Evolutionary conservation across 805 yeast genomes (phyloP).

Genomic region (Wickerhamiella siamensis): DNA sequence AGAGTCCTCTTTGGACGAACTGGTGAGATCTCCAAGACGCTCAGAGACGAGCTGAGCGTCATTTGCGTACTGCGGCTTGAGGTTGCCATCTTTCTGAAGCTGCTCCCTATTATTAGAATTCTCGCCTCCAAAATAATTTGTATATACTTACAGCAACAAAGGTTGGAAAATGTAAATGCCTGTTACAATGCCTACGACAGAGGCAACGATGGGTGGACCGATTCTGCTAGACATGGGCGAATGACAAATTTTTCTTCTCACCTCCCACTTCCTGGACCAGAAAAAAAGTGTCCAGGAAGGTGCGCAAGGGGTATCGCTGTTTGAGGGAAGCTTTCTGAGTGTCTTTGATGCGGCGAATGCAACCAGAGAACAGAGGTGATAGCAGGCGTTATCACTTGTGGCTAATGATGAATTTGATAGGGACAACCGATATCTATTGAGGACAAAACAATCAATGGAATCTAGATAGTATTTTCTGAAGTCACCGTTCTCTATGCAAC

Average conservation of each 20-base stretch:
- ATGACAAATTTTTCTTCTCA: background rate
- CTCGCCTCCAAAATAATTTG: background rate
- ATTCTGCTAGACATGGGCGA: constrained; percentile 1
- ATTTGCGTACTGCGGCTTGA: constrained; percentile 16
- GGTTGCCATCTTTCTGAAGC: constrained; percentile 18
- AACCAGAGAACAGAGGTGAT: background rate
- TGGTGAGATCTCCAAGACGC: constrained; percentile 11
- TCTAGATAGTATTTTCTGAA: constrained; percentile 23
- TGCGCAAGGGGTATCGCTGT: too few species aligned
- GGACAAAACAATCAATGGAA: constrained; percentile 18
- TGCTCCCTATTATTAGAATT: too few species aligned
- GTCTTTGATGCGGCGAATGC: too few species aligned
- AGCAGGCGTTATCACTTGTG: background rate
- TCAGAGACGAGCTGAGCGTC: constrained; percentile 11
- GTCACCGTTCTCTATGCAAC: background rate
- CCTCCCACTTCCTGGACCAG: background rate
- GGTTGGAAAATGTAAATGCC: constrained; percentile 21
- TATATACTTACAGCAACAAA: constrained; percentile 17
- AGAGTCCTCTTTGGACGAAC: background rate
- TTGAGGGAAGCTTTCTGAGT: too few species aligned
- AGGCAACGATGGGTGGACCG: constrained; percentile 15
- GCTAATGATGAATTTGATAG: constrained; percentile 24
- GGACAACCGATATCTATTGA: constrained; percentile 24
- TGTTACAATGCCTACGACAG: constrained; percentile 15
- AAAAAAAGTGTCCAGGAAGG: too few species aligned